Evolutionary conservation across 495 filamentous ascomycete genomes (phyloP), one percentile per base, ranked within the genome.

Genomic region (Corynascus novoguineensis): DNA sequence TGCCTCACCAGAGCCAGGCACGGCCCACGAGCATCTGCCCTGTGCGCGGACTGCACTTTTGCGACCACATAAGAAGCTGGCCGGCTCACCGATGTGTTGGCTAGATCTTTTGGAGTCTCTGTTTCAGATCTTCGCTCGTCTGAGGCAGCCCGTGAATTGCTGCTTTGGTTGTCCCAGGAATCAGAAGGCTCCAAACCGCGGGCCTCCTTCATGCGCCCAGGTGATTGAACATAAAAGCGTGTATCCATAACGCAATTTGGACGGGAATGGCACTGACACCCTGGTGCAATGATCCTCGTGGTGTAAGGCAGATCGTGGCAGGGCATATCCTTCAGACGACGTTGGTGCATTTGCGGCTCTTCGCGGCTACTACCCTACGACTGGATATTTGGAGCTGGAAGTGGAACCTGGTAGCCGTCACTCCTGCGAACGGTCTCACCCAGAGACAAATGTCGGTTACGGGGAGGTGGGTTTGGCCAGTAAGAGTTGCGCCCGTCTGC

Each of bases 111-210:
- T 25, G 47, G n/a, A n/a, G n/a, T n/a, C n/a, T n/a, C n/a, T 28
- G 58, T 60, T 60, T 60, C 58, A 60, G 53, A 56, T 60, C 47
- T 32, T 11, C 52, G 37, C 17, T n/a, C 6, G 4, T 6, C 15
- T 19, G 40, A 38, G 40, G 44, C 21, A 46, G 38, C 8, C 29
- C 5, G 7, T n/a, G n/a, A 14, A 14, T 1, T 34, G 34, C 55
- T 17, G 6, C 19, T n/a, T 0, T 25, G 12, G 27, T 22, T 28
- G 15, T 42, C 25, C 22, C 45, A 50, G 45, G 47, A 50, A 34
- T 25, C 17, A 35, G 29, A 25, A 27, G 21, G 44, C 25, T 48
- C 41, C 48, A 28, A 6, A 19, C 2, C n/a, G 41, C 2, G 10
- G 24, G 17, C 34, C 50, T 50, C 32, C 9, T n/a, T 53, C 50